Conservation (phyloP, 257 asterid species). For the Gynochthodes officinalis region DNA sequence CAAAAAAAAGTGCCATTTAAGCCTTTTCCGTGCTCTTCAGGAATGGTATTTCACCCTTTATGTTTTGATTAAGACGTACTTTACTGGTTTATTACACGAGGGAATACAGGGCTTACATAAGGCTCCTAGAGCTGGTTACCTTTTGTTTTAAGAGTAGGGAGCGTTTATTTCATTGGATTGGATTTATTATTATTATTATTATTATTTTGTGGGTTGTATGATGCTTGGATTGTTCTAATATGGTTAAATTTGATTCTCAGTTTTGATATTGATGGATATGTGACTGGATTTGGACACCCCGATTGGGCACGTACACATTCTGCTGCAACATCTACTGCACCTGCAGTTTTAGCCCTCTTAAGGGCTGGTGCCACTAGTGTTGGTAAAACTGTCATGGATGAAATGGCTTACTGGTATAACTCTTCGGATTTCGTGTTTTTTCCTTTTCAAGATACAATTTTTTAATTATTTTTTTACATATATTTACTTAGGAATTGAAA, state of each 20-base stretch:
- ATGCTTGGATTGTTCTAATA: not conserved
- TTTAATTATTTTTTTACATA: not conserved
- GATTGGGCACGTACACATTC: slow-evolving; percentile 84
- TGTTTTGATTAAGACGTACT: not conserved
- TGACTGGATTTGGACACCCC: slow-evolving; percentile 87
- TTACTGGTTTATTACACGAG: not conserved
- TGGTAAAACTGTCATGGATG: slow-evolving; percentile 89
- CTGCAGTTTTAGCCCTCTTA: slow-evolving; percentile 51
- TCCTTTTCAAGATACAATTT: too few species aligned
- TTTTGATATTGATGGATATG: slow-evolving; percentile 73
- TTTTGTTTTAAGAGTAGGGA: not conserved
- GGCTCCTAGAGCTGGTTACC: not conserved
- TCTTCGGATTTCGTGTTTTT: not conserved
- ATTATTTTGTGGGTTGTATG: not conserved
- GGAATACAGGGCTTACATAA: not conserved
- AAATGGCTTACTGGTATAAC: slow-evolving; percentile 91
- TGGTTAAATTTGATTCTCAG: slow-evolving; percentile 29
- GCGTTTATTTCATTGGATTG: not conserved
- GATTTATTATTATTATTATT: too few species aligned
- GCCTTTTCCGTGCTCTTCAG: not conserved
- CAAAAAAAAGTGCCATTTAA: not conserved
- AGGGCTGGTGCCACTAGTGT: slow-evolving; percentile 83
- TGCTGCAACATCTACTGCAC: slow-evolving; percentile 63
- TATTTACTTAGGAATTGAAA: not conserved
- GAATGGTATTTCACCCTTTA: not conserved